Evolutionary conservation across 2,329 filamentous ascomycete genomes (phyloP).

Genomic region (Corynespora cassiicola): DNA sequence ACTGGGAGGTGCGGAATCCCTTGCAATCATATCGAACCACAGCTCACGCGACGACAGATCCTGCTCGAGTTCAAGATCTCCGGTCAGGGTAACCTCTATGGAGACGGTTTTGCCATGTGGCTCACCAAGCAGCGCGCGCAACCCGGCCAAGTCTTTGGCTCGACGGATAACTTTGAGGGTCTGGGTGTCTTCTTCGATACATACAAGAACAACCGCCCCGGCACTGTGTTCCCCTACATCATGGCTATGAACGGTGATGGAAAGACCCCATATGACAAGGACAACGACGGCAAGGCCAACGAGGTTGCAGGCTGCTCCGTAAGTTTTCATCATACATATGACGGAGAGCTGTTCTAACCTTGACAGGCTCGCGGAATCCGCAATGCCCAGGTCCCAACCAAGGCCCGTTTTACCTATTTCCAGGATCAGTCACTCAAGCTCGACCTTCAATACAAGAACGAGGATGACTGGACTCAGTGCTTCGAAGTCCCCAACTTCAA

Average conservation of each 20-base stretch:
- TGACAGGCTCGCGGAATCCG: slow-evolving; percentile 80
- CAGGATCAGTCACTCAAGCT: slow-evolving; percentile 91
- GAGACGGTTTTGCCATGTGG: slow-evolving; percentile 98
- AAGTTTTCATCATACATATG: slow-evolving; percentile 35
- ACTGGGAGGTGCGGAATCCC: slow-evolving; percentile 75
- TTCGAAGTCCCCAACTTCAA: slow-evolving; percentile 74
- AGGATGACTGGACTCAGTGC: slow-evolving; percentile 87
- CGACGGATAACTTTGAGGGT: slow-evolving; percentile 87
- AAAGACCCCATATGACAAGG: slow-evolving; percentile 86
- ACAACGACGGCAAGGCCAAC: slow-evolving; percentile 89
- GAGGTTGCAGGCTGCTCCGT: slow-evolving; percentile 93
- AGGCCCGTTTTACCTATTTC: slow-evolving; percentile 91
- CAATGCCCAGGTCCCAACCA: slow-evolving; percentile 75
- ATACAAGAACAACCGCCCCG: slow-evolving; percentile 98
- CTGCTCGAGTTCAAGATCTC: slow-evolving; percentile 95
- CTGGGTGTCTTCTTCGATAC: slow-evolving; percentile 97
- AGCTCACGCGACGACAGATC: slow-evolving; percentile 62
- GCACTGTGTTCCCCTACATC: slow-evolving; percentile 93
- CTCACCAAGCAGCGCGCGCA: slow-evolving; percentile 90
- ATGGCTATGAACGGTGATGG: slow-evolving; percentile 99
- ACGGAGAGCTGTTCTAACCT: slow-evolving; percentile 13
- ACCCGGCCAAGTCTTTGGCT: slow-evolving; percentile 85
- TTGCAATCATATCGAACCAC: neutral
- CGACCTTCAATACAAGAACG: slow-evolving; percentile 92
- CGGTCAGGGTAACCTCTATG: slow-evolving; percentile 87